Evolutionary conservation across 2,329 filamentous ascomycete genomes (phyloP).

Genomic region (Anisogramma anomala): DNA sequence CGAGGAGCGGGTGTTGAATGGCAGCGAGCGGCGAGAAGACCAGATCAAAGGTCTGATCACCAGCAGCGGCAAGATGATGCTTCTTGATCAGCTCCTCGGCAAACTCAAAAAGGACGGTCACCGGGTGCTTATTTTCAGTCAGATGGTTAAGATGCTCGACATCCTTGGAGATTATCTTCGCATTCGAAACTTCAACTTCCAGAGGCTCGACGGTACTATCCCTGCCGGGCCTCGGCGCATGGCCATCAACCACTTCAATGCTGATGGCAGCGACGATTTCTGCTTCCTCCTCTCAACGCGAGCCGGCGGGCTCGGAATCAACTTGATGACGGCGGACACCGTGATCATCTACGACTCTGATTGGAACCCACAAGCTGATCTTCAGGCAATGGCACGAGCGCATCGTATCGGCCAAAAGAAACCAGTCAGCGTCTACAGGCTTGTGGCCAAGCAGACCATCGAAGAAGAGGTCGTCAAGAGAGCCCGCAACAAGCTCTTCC

Average conservation of each 20-base stretch:
- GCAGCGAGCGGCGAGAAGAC: conserved; percentile 74
- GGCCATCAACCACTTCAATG: conserved; percentile 97
- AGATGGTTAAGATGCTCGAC: conserved; percentile 99
- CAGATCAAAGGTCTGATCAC: conserved; percentile 86
- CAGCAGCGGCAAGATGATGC: conserved; percentile 99
- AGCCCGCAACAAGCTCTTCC: conserved; percentile 90
- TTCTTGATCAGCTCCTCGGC: conserved; percentile 85
- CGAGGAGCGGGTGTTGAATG: conserved; percentile 76
- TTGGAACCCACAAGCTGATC: conserved; percentile 96
- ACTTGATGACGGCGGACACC: conserved; percentile 96
- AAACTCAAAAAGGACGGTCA: conserved; percentile 92
- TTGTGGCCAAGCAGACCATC: conserved; percentile 96
- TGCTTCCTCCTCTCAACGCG: conserved; percentile 91
- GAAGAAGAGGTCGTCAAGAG: conserved; percentile 96
- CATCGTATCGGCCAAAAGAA: conserved; percentile 96
- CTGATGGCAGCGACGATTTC: conserved; percentile 90
- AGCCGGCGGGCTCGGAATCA: conserved; percentile 95
- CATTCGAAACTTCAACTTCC: conserved; percentile 86
- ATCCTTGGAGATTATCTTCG: conserved; percentile 91
- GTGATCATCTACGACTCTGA: conserved; percentile 97
- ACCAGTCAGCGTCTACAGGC: conserved; percentile 88
- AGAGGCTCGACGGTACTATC: conserved; percentile 90
- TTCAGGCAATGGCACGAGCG: conserved; percentile 96
- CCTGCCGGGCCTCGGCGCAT: conserved; percentile 76
- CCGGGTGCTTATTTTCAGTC: conserved; percentile 94